Evolutionary conservation across 371 early-diverging fungal genomes (phyloP).

Genomic region (Rhizomucor miehei): DNA sequence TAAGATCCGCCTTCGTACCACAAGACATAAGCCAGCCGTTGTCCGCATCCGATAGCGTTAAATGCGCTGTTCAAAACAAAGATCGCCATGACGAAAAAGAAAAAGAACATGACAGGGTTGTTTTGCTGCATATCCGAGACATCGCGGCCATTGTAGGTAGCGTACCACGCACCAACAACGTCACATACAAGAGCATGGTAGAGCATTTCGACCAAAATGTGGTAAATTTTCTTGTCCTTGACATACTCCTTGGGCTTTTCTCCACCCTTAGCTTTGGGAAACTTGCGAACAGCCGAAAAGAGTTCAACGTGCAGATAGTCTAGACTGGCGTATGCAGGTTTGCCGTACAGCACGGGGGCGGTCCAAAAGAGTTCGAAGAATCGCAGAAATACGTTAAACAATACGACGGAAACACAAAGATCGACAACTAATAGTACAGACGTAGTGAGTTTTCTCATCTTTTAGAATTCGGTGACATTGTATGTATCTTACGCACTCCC

Average conservation of each 20-base stretch:
- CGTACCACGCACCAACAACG: slow-evolving; percentile 21
- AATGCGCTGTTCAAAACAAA: slow-evolving; percentile 25
- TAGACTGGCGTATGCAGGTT: slow-evolving; percentile 20
- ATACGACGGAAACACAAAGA: slow-evolving; percentile 12
- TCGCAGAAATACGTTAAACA: slow-evolving; percentile 27
- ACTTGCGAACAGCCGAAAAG: slow-evolving; percentile 34
- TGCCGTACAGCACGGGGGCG: slow-evolving; percentile 24
- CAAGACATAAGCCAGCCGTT: slow-evolving; percentile 31
- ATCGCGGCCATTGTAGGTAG: slow-evolving; percentile 24
- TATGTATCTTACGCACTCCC: not conserved
- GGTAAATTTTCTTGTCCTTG: slow-evolving; percentile 43
- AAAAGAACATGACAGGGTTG: slow-evolving; percentile 22
- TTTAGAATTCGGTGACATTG: slow-evolving; percentile 1
- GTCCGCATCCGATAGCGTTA: slow-evolving; percentile 22
- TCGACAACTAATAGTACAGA: too few relatives aligned
- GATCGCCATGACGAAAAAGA: slow-evolving; percentile 13
- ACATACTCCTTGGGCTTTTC: slow-evolving; percentile 17
- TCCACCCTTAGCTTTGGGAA: slow-evolving; percentile 27
- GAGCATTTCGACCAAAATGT: slow-evolving; percentile 20
- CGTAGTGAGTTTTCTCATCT: too few relatives aligned
- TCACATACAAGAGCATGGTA: slow-evolving; percentile 17
- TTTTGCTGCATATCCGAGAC: slow-evolving; percentile 9
- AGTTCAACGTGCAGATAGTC: slow-evolving; percentile 29
- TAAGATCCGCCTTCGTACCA: slow-evolving; percentile 33
- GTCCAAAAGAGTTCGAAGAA: slow-evolving; percentile 33